phyloP scores from a whole-genome alignment of 176 grass and related monocot genomes.

The Oryza glumipatula region DNA sequence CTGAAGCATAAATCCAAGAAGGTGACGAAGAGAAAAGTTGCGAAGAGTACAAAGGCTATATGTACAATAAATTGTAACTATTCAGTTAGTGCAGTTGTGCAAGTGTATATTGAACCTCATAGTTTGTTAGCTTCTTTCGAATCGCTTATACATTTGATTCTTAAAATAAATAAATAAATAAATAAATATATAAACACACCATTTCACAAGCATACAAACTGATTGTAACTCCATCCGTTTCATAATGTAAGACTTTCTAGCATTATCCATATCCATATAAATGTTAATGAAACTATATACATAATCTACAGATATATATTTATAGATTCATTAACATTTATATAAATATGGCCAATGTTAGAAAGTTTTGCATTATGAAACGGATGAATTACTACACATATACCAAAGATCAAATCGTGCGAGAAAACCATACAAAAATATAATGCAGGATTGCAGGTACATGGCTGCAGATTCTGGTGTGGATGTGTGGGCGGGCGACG shows the following conservation, averaged over 20 bases:
- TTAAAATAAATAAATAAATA: background rate
- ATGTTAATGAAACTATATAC: too few species aligned
- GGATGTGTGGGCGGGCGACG: too few species aligned
- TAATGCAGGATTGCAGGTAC: background rate
- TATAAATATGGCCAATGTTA: too few species aligned
- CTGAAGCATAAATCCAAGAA: background rate
- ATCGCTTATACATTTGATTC: background rate
- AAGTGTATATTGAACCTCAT: slow-evolving; percentile 27
- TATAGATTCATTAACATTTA: too few species aligned
- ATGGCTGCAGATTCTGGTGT: too few species aligned
- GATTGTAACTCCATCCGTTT: too few species aligned
- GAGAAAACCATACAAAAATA: background rate
- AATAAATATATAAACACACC: background rate
- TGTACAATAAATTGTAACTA: slow-evolving; percentile 31
- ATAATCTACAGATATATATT: too few species aligned
- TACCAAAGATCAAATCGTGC: background rate
- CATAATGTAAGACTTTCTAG: too few species aligned
- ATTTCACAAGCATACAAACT: background rate
- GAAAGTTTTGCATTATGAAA: too few species aligned
- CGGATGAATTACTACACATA: too few species aligned
- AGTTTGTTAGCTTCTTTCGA: background rate
- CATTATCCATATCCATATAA: too few species aligned
- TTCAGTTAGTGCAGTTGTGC: background rate
- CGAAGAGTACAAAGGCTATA: slow-evolving; percentile 21
- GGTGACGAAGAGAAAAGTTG: background rate